Percentiles rank a stretch among this genome's conserved stretches.
Conservation (phyloP, 257 asterid species). For the Hygrophila difformis region DNA sequence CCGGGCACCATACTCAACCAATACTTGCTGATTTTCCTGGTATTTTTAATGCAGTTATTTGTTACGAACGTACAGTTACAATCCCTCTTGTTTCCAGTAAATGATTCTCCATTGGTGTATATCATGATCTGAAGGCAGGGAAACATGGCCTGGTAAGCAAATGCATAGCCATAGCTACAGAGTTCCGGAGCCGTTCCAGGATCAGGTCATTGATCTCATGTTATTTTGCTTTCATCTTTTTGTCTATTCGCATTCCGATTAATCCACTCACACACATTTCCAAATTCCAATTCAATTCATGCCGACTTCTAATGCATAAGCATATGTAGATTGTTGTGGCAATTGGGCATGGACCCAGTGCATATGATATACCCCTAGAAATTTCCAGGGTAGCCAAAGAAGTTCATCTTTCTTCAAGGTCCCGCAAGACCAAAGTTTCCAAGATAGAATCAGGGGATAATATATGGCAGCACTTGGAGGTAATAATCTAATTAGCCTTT, state of each 20-base stretch:
- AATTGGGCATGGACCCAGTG: slow-evolving; percentile 58
- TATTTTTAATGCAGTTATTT: not conserved
- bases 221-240: too few species aligned
- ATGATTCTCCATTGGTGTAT: not conserved
- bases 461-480: slow-evolving; percentile 31
- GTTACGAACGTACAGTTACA: too few species aligned
- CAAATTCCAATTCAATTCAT: too few species aligned
- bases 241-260: too few species aligned
- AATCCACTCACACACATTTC: too few species aligned
- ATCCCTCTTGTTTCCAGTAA: not conserved
- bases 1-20: slow-evolving; percentile 40
- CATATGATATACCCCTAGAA: slow-evolving; percentile 40
- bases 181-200: slow-evolving; percentile 34
- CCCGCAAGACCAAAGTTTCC: slow-evolving; percentile 15
- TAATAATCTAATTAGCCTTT: too few species aligned
- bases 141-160: slow-evolving; percentile 42
- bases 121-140: slow-evolving; percentile 28
- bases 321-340: slow-evolving; percentile 46
- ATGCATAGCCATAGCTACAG: slow-evolving; percentile 50
- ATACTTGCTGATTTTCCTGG: slow-evolving; percentile 41
- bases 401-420: slow-evolving; percentile 55
- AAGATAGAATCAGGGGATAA: slow-evolving; percentile 19
- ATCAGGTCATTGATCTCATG: too few species aligned
- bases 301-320: too few species aligned
- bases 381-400: slow-evolving; percentile 41